These are phyloP conservation scores for Candida alai DNA, from an alignment of 805 yeast species.

Conservation along the genomic window DNA sequence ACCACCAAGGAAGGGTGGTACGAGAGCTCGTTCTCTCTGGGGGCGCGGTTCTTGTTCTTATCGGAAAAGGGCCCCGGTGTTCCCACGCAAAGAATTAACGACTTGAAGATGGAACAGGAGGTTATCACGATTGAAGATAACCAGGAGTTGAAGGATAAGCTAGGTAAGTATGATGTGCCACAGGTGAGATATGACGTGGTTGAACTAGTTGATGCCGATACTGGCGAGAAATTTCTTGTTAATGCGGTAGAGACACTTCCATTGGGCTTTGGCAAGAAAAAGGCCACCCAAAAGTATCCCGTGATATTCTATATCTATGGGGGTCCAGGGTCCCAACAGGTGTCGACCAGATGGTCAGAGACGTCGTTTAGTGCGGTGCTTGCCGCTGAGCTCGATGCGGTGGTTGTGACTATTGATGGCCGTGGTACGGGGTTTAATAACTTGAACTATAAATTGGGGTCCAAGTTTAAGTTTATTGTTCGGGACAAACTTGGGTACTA, in stretches of 20 bases:
- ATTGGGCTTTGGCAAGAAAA: constrained; percentile 54
- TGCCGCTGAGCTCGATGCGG: constrained; percentile 72
- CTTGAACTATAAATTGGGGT: constrained; percentile 37
- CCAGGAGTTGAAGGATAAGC: constrained; percentile 31
- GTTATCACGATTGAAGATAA: constrained; percentile 48
- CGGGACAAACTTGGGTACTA: constrained; percentile 76
- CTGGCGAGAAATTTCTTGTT: constrained; percentile 43
- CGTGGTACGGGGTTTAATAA: constrained; percentile 95
- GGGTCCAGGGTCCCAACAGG: constrained; percentile 92
- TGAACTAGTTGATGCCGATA: constrained; percentile 46
- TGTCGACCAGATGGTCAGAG: constrained; percentile 51
- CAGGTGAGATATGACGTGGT: constrained; percentile 48
- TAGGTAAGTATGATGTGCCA: constrained; percentile 56
- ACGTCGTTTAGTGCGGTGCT: constrained; percentile 69
- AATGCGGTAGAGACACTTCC: constrained; percentile 80
- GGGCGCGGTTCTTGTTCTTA: constrained; percentile 66
- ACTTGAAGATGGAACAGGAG: constrained; percentile 25
- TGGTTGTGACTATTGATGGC: constrained; percentile 94
- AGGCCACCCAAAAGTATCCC: constrained; percentile 81
- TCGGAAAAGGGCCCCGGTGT: constrained; percentile 75
- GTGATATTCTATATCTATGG: constrained; percentile 88
- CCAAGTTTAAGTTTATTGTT: constrained; percentile 67
- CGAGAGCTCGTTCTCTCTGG: constrained; percentile 72
- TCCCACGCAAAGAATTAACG: constrained; percentile 73
- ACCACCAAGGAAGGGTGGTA: constrained; percentile 58